Evolutionary conservation across 805 yeast genomes (phyloP).

Genomic region (Candida coleopterorum): DNA sequence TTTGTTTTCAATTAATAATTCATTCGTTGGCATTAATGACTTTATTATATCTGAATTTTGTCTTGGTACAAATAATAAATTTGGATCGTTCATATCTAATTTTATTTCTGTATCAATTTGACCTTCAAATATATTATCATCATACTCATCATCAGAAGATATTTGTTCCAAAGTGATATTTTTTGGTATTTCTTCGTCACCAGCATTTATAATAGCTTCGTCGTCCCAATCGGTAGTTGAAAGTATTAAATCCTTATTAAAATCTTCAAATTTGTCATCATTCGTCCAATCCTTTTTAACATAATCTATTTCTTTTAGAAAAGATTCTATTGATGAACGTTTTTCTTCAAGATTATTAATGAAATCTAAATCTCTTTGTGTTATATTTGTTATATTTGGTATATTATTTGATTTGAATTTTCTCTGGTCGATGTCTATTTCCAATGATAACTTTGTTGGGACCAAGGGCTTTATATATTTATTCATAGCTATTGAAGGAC

Average conservation of each 20-base stretch:
- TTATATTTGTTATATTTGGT: conserved; percentile 14
- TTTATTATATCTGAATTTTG: conserved; percentile 12
- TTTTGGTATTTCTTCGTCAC: conserved; percentile 13
- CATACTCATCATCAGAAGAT: conserved; percentile 28
- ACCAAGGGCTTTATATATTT: conserved; percentile 40
- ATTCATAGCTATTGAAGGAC: conserved; percentile 44
- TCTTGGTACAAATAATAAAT: conserved; percentile 60
- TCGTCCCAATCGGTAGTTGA: conserved; percentile 81
- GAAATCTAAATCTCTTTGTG: conserved; percentile 28
- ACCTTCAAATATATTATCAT: conserved; percentile 74
- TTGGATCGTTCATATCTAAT: conserved; percentile 85
- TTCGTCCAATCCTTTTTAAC: conserved; percentile 29
- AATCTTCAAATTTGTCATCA: conserved; percentile 36
- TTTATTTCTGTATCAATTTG: conserved; percentile 38
- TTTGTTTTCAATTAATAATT: conserved; percentile 50
- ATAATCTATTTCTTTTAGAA: conserved; percentile 25
- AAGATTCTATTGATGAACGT: conserved; percentile 9
- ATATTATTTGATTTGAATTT: conserved; percentile 39
- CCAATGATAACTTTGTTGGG: conserved; percentile 58
- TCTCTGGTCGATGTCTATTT: conserved; percentile 58
- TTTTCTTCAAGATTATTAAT: conserved; percentile 23
- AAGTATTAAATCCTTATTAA: conserved; percentile 52
- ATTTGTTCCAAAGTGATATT: neutral
- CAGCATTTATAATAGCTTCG: conserved; percentile 52
- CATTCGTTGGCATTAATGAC: conserved; percentile 49